Percentiles rank a stretch among this genome's conserved stretches.
phyloP scores from a whole-genome alignment of 106 monocot species.

The Acorus gramineus region DNA sequence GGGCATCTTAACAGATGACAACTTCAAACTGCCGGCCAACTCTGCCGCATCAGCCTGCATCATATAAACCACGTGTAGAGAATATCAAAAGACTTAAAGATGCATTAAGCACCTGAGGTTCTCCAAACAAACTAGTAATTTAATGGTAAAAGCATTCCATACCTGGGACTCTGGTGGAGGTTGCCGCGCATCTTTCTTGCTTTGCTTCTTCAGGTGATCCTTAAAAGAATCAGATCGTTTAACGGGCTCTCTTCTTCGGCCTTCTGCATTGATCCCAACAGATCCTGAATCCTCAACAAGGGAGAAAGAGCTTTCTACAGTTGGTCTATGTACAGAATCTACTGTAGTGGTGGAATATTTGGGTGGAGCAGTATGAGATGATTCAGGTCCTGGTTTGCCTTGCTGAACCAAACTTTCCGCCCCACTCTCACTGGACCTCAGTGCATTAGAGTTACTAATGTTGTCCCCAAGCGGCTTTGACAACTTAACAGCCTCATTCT shows the following conservation, averaged over 20 bases:
- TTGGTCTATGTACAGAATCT: constrained; percentile 7
- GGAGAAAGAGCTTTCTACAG: background rate
- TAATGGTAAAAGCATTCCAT: background rate
- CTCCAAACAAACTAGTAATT: constrained; percentile 10
- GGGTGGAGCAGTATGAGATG: constrained; percentile 2
- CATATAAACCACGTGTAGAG: background rate
- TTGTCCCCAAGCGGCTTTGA: constrained; percentile 16
- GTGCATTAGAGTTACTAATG: background rate
- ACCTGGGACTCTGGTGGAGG: constrained; percentile 32
- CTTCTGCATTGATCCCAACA: constrained; percentile 17
- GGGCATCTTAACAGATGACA: background rate
- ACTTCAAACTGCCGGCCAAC: background rate
- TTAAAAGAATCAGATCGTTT: constrained; percentile 33
- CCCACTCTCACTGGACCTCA: constrained; percentile 1
- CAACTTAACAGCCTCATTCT: constrained; percentile 20
- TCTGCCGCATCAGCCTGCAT: constrained; percentile 20
- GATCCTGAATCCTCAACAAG: constrained; percentile 7
- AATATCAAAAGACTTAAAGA: constrained; percentile 2
- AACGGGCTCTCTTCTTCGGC: constrained; percentile 22
- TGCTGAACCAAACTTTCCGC: constrained; percentile 3
- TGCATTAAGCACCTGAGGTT: constrained; percentile 47
- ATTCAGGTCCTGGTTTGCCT: constrained; percentile 2
- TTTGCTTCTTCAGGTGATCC: constrained; percentile 26
- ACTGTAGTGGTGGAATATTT: constrained; percentile 1
- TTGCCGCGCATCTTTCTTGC: constrained; percentile 27